Evolutionary conservation across 2,329 filamentous ascomycete genomes (phyloP).

Genomic region (Pseudogymnoascus sp.): DNA sequence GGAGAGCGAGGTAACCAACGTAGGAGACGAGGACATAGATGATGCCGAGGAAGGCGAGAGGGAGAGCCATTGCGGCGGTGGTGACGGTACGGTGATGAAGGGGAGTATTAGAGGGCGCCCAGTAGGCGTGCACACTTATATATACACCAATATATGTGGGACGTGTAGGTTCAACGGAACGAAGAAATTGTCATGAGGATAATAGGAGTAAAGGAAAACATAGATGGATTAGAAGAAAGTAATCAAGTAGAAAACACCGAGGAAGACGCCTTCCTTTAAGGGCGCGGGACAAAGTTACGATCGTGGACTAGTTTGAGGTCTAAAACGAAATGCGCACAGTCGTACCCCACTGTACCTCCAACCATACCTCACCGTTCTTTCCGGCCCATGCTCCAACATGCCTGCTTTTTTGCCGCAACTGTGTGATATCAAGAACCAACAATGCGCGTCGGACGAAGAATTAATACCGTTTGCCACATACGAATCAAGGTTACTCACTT

Average conservation of each 20-base stretch:
- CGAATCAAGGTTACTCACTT: not conserved
- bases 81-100: not conserved
- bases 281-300: not conserved
- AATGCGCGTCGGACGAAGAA: not conserved
- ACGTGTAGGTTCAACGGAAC: not conserved
- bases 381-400: not conserved
- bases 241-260: not conserved
- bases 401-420: not conserved
- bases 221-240: not conserved
- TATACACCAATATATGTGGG: not conserved
- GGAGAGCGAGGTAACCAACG: conserved; percentile 16
- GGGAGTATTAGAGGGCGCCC: not conserved
- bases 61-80: conserved; percentile 10
- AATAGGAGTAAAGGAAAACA: not conserved
- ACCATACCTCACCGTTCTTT: not conserved
- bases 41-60: conserved; percentile 9
- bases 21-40: conserved; percentile 14
- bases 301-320: not conserved
- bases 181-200: not conserved
- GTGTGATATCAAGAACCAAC: not conserved
- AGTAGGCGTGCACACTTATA: not conserved
- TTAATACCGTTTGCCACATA: not conserved
- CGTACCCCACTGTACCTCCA: not conserved
- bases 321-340: not conserved
- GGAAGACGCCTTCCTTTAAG: not conserved